These are phyloP conservation scores for Aspergillus fischeri DNA, from an alignment of 2,329 filamentous ascomycete species.

Conservation along the genomic window DNA sequence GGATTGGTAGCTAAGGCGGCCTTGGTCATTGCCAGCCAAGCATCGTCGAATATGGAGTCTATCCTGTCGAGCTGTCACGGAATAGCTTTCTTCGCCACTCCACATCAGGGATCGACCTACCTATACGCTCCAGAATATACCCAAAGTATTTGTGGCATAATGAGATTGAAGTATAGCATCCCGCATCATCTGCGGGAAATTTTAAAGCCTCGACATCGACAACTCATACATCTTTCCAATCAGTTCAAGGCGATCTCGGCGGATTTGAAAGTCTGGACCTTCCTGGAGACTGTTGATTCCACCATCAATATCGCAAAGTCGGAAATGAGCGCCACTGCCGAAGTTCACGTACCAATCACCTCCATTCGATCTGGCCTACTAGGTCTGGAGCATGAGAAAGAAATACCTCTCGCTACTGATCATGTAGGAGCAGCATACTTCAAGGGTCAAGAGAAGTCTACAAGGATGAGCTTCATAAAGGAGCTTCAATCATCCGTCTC, in stretches of 20 bases:
- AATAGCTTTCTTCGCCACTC: slow-evolving; percentile 59
- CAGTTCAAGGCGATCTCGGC: slow-evolving; percentile 55
- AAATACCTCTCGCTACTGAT: slow-evolving; percentile 28
- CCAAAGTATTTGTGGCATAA: slow-evolving; percentile 50
- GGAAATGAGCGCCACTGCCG: slow-evolving; percentile 42
- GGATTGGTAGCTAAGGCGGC: slow-evolving; percentile 58
- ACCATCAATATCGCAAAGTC: slow-evolving; percentile 45
- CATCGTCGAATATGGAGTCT: slow-evolving; percentile 23
- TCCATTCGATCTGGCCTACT: slow-evolving; percentile 42
- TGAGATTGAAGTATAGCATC: slow-evolving; percentile 50
- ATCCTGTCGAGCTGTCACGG: slow-evolving; percentile 58
- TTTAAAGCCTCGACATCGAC: slow-evolving; percentile 49
- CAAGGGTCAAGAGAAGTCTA: slow-evolving; percentile 25
- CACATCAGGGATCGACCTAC: slow-evolving; percentile 61
- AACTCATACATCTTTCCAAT: slow-evolving; percentile 48
- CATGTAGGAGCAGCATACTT: slow-evolving; percentile 30
- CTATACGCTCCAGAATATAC: slow-evolving; percentile 56
- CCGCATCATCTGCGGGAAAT: slow-evolving; percentile 50
- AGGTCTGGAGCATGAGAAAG: slow-evolving; percentile 31
- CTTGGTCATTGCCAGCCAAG: slow-evolving; percentile 37
- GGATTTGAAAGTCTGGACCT: slow-evolving; percentile 59
- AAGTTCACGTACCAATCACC: slow-evolving; percentile 57
- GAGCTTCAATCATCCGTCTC: slow-evolving; percentile 19
- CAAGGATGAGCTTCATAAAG: slow-evolving; percentile 23
- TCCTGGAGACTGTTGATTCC: slow-evolving; percentile 61